These are phyloP conservation scores for Trametes coccinea DNA, from an alignment of 768 basidiomycete species.

Conservation along the genomic window DNA sequence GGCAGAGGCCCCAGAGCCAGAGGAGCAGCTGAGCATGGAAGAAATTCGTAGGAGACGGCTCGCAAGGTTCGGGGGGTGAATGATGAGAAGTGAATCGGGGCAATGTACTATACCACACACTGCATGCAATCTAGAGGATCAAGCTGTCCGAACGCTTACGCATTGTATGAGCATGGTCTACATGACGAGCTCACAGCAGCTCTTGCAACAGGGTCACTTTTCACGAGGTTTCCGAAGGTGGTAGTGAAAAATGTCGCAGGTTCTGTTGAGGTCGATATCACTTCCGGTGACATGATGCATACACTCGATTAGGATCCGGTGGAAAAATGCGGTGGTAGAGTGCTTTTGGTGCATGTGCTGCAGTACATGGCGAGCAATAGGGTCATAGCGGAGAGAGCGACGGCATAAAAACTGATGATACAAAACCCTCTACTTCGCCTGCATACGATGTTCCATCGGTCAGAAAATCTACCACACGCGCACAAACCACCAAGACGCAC, in stretches of 20 bases:
- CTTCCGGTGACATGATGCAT: background rate
- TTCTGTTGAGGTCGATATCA: background rate
- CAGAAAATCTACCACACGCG: background rate
- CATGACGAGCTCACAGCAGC: too few species aligned
- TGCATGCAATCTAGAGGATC: background rate
- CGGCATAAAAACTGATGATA: constrained; percentile 23
- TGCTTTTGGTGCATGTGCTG: constrained; percentile 28
- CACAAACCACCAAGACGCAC: constrained; percentile 45
- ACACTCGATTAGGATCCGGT: constrained; percentile 9
- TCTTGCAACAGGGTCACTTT: too few species aligned
- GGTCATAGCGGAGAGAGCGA: constrained; percentile 30
- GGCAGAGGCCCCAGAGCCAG: constrained; percentile 28
- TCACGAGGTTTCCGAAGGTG: too few species aligned
- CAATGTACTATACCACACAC: background rate
- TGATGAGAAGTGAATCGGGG: background rate
- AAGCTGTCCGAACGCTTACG: too few species aligned
- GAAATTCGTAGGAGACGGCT: constrained; percentile 65
- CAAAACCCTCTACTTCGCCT: constrained; percentile 29
- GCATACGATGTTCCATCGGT: background rate
- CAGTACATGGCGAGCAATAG: constrained; percentile 32
- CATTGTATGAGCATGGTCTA: too few species aligned
- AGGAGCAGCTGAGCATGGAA: constrained; percentile 52
- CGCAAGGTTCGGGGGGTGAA: constrained; percentile 59
- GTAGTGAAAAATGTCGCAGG: too few species aligned
- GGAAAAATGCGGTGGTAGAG: constrained; percentile 24